Evolutionary conservation across 768 basidiomycete species (phyloP).

Genomic region (Leccinum barrowsii): DNA sequence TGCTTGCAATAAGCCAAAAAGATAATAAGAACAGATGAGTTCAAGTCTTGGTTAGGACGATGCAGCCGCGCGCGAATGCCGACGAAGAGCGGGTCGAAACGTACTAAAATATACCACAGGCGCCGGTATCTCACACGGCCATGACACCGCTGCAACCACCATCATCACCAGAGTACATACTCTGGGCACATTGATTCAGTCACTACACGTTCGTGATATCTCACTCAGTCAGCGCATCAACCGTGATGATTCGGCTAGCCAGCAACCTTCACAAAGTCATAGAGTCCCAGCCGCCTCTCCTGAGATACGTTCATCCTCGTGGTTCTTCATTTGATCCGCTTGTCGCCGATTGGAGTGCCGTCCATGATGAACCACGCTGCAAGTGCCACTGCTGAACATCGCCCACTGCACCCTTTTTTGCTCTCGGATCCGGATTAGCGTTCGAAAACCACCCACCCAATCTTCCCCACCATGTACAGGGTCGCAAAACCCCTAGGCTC

Average conservation of each 20-base stretch:
- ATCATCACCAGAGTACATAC: neutral
- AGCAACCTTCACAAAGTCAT: neutral
- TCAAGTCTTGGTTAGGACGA: conserved; percentile 1
- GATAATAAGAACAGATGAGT: neutral
- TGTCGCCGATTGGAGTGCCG: neutral
- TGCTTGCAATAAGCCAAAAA: conserved; percentile 1
- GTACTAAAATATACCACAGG: neutral
- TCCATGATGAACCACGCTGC: conserved; percentile 9
- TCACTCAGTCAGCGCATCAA: no score
- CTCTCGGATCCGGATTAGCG: neutral
- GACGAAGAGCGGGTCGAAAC: conserved; percentile 12
- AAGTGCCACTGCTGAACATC: neutral
- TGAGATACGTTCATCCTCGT: conserved; percentile 9
- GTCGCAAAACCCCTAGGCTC: neutral
- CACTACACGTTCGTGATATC: neutral
- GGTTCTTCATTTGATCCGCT: conserved; percentile 20
- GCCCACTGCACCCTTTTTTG: neutral
- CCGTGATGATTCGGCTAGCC: neutral
- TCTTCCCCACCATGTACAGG: neutral
- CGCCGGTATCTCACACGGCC: neutral
- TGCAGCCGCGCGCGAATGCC: conserved; percentile 2
- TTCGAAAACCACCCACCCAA: neutral
- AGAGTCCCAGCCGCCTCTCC: neutral
- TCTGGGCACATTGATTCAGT: neutral
- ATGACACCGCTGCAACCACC: neutral